phyloP scores from a whole-genome alignment of 169 alveolate species.

The Perkinsus marinus region DNA sequence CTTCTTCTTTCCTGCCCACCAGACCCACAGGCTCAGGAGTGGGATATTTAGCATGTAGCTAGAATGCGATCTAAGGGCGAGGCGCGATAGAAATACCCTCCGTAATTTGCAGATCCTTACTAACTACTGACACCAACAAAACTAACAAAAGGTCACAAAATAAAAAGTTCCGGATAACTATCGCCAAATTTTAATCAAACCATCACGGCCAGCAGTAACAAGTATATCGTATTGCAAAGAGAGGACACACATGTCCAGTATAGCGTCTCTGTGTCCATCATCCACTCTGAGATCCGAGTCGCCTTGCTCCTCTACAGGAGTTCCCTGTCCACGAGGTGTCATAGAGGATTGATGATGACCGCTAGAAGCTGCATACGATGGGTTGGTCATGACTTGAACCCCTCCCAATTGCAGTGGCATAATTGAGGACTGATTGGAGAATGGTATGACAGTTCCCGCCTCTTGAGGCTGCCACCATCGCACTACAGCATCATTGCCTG shows the following conservation, averaged over 20 bases:
- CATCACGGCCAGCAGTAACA: background rate
- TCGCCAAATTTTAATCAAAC: background rate
- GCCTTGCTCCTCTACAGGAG: background rate
- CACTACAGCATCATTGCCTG: background rate
- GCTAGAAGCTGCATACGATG: background rate
- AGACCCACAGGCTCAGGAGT: too few species aligned
- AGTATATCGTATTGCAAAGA: background rate
- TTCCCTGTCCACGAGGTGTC: background rate
- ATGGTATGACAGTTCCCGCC: background rate
- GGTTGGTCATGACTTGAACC: background rate
- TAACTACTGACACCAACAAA: too few species aligned
- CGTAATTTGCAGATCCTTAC: too few species aligned
- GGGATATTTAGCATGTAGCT: too few species aligned
- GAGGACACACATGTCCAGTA: background rate
- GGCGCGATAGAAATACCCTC: too few species aligned
- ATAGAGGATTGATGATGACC: too few species aligned
- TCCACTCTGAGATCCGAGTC: background rate
- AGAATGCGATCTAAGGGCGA: too few species aligned
- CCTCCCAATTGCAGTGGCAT: background rate
- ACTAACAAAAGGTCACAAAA: background rate
- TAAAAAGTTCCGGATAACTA: background rate
- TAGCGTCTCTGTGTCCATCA: background rate
- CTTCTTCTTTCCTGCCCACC: too few species aligned
- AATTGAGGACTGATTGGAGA: background rate
- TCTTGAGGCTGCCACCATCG: background rate